Conservation (phyloP, 139 green algal genomes). For the Astrephomene gubernaculifera region DNA sequence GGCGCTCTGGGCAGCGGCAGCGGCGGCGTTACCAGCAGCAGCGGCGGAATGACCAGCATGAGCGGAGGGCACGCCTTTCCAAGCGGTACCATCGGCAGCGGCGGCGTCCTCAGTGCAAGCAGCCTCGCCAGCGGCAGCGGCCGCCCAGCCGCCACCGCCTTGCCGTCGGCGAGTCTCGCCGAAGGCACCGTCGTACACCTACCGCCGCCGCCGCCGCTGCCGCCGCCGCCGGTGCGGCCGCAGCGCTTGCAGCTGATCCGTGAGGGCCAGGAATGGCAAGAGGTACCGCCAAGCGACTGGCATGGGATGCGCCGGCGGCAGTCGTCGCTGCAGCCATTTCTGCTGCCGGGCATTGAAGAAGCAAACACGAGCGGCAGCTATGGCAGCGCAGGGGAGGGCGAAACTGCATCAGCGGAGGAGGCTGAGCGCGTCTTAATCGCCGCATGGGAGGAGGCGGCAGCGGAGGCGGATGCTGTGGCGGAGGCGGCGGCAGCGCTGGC, state of each 20-base stretch:
- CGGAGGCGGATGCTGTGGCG: not conserved
- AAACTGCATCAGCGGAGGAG: too few relatives aligned
- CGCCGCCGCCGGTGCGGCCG: not conserved
- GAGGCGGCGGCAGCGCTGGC: not conserved
- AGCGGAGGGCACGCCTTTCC: too few relatives aligned
- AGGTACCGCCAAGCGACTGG: not conserved
- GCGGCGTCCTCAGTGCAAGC: not conserved
- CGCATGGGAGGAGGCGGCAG: not conserved
- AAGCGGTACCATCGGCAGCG: not conserved
- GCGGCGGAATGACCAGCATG: too few relatives aligned
- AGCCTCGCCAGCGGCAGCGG: not conserved
- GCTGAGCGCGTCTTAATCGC: too few relatives aligned
- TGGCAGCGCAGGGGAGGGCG: not conserved
- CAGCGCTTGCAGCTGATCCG: not conserved
- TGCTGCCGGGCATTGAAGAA: not conserved
- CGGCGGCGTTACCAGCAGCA: too few relatives aligned
- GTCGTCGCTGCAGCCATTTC: not conserved
- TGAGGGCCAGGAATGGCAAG: not conserved
- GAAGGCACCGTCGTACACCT: too few relatives aligned
- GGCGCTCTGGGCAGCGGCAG: too few relatives aligned
- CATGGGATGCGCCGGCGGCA: not conserved
- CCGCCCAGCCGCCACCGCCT: not conserved
- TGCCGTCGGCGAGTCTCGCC: too few relatives aligned
- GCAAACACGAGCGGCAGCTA: not conserved
- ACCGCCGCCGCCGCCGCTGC: not conserved